Percentiles rank a stretch among this genome's conserved stretches.
These are phyloP conservation scores for Quercus robur DNA, from an alignment of 306 rosid genomes.

Conservation along the genomic window DNA sequence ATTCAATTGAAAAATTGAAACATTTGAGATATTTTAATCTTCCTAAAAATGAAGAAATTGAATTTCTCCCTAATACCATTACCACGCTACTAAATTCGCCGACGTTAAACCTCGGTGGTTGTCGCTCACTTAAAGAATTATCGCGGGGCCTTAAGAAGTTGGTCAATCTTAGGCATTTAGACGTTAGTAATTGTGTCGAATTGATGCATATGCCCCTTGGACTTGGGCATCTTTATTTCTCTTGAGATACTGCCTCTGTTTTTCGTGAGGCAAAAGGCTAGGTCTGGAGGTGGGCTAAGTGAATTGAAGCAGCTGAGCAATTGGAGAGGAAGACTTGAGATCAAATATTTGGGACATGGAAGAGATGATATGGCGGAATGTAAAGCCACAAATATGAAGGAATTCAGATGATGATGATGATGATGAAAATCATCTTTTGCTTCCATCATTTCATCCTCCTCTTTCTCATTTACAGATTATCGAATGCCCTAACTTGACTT, in stretches of 20 bases:
- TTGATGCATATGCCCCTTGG: slow-evolving; percentile 5
- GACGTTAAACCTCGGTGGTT: slow-evolving; percentile 14
- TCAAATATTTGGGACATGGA: no score
- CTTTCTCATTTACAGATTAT: no score
- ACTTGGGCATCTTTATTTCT: neutral
- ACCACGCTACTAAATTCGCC: slow-evolving; percentile 3
- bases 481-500: no score
- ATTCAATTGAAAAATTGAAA: neutral
- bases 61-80: neutral
- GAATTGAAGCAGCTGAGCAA: no score
- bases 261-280: neutral
- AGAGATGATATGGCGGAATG: no score
- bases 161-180: slow-evolving; percentile 13
- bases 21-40: no score
- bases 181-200: neutral
- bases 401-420: no score
- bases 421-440: no score
- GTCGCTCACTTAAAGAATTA: slow-evolving; percentile 2
- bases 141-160: neutral
- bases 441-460: no score
- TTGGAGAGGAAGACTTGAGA: no score
- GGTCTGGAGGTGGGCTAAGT: neutral
- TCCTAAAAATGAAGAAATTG: neutral
- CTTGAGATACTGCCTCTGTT: neutral
- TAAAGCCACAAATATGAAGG: no score